A percentile compares a stretch with the other conserved stretches of the same genome.
These are phyloP conservation scores for Jatropha multifida DNA, from an alignment of 441 rosid species.

Conservation along the genomic window DNA sequence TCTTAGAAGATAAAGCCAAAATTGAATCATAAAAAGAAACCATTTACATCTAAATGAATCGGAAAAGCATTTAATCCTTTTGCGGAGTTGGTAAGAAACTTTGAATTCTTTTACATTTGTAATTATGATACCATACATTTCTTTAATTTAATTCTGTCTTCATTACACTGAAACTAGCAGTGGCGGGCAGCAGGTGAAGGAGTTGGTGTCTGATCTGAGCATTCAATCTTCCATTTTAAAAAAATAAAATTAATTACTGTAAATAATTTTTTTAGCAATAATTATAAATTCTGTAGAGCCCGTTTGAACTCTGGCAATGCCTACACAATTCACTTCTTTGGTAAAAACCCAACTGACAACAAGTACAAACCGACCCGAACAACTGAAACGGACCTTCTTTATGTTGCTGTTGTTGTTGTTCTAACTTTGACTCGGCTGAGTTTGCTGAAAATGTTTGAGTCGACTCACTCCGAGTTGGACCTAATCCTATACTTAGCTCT, in stretches of 20 bases:
- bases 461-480: constrained; percentile 25
- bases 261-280: neutral
- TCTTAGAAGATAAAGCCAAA: too few relatives aligned
- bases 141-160: neutral
- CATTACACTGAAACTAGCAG: neutral
- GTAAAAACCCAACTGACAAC: constrained; percentile 48
- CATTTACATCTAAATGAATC: too few relatives aligned
- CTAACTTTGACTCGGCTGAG: constrained; percentile 46
- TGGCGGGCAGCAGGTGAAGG: neutral
- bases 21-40: too few relatives aligned
- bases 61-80: too few relatives aligned
- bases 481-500: constrained; percentile 26
- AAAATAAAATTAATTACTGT: neutral
- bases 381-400: neutral
- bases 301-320: constrained; percentile 22
- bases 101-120: constrained; percentile 2
- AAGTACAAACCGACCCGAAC: constrained; percentile 41
- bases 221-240: neutral
- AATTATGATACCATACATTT: neutral
- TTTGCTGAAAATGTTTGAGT: constrained; percentile 24
- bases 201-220: neutral
- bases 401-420: neutral
- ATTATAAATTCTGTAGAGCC: constrained; percentile 1
- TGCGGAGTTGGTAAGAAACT: neutral
- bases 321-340: constrained; percentile 46